Evolutionary conservation across 208 protist genomes (phyloP).

Genomic region (Wallacemonas sp.): DNA sequence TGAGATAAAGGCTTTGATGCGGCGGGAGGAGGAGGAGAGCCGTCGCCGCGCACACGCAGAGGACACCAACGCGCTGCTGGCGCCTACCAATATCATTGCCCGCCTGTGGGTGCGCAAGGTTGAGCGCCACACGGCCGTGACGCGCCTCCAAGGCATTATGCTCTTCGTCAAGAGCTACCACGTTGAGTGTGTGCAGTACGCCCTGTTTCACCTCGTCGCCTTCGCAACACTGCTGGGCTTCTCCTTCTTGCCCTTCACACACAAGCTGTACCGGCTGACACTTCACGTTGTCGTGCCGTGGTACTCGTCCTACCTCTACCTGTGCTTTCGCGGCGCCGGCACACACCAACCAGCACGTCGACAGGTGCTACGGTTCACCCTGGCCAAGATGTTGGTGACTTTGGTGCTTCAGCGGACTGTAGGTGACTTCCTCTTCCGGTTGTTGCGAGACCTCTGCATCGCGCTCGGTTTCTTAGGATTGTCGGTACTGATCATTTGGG

Average conservation of each 20-base stretch:
- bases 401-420: slow-evolving; percentile 60
- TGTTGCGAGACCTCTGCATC: slow-evolving; percentile 58
- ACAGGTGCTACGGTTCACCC: slow-evolving; percentile 23
- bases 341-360: slow-evolving; percentile 1
- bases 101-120: slow-evolving; percentile 13
- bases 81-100: neutral
- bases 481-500: slow-evolving; percentile 25
- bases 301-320: slow-evolving; percentile 57
- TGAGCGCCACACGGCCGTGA: slow-evolving; percentile 17
- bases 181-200: slow-evolving; percentile 39
- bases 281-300: slow-evolving; percentile 65
- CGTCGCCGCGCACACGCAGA: neutral
- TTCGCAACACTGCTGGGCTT: slow-evolving; percentile 58
- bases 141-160: slow-evolving; percentile 25
- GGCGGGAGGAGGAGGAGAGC: slow-evolving; percentile 13
- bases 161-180: slow-evolving; percentile 56
- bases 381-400: slow-evolving; percentile 24
- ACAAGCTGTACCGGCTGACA: slow-evolving; percentile 60
- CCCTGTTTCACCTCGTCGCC: slow-evolving; percentile 42
- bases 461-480: slow-evolving; percentile 27
- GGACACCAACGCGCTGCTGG: neutral
- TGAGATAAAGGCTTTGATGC: slow-evolving; percentile 44
- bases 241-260: slow-evolving; percentile 61
- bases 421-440: slow-evolving; percentile 51
- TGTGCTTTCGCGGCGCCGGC: slow-evolving; percentile 50